These are phyloP conservation scores for Phytophthora hibernalis DNA, from an alignment of 352 stramenopile species.

Conservation along the genomic window DNA sequence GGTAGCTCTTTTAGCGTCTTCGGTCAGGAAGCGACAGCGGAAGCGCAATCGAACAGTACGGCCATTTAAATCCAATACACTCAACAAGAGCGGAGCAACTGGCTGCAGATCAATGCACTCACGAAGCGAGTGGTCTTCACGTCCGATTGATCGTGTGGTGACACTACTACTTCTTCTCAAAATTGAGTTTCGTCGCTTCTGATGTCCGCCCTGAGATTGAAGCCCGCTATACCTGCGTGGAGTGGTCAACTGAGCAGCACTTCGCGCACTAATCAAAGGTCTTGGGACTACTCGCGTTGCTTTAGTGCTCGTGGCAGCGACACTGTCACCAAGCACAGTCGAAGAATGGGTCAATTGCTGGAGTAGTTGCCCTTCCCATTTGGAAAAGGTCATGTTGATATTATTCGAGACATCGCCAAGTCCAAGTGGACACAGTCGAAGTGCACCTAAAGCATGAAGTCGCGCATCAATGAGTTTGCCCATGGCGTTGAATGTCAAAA, in stretches of 20 bases:
- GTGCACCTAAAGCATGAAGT: conserved; percentile 80
- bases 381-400: conserved; percentile 64
- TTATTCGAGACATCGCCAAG: conserved; percentile 93
- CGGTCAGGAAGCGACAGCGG: conserved; percentile 12
- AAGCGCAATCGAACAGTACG: conserved; percentile 29
- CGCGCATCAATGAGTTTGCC: conserved; percentile 89
- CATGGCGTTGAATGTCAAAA: conserved; percentile 96
- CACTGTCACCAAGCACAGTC: conserved; percentile 2
- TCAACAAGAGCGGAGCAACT: conserved; percentile 5
- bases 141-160: background rate
- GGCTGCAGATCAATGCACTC: background rate
- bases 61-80: conserved; percentile 25
- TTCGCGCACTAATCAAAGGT: conserved; percentile 2
- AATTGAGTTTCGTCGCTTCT: background rate
- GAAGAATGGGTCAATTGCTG: background rate
- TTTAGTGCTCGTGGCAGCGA: background rate
- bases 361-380: conserved; percentile 72
- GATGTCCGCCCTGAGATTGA: background rate
- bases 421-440: conserved; percentile 69
- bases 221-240: conserved; percentile 2
- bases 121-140: background rate
- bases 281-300: background rate
- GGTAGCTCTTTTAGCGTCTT: background rate
- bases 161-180: conserved; percentile 6
- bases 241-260: conserved; percentile 5